Conservation (phyloP, 2,329 filamentous ascomycete species). For the Pseudogymnoascus sp. region DNA sequence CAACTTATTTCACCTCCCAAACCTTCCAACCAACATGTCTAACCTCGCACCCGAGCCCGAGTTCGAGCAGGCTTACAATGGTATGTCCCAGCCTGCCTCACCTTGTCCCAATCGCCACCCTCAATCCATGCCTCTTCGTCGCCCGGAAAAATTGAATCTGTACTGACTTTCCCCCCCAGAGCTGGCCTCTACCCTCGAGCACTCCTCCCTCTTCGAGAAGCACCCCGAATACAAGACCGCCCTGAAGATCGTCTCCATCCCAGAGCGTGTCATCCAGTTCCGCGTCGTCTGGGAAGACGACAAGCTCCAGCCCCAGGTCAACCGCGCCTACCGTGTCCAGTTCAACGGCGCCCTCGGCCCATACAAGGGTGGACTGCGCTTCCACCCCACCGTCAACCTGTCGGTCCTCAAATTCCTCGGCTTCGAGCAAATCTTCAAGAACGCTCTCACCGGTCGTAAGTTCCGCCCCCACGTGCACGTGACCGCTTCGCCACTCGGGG, state of each 20-base stretch:
- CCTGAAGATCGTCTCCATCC: constrained; percentile 78
- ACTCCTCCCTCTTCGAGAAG: constrained; percentile 86
- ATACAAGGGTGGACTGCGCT: constrained; percentile 94
- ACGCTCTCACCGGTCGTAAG: constrained; percentile 89
- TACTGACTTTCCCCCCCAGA: constrained; percentile 45
- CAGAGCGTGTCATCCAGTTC: constrained; percentile 96
- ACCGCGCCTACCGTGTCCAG: constrained; percentile 92
- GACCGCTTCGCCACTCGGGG: not conserved
- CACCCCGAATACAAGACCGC: constrained; percentile 92
- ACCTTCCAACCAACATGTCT: constrained; percentile 53
- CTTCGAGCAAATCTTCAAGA: constrained; percentile 99
- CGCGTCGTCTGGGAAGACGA: constrained; percentile 96
- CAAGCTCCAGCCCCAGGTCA: constrained; percentile 79
- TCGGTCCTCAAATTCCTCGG: constrained; percentile 91
- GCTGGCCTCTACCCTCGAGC: constrained; percentile 88
- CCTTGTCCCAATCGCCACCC: constrained; percentile 7
- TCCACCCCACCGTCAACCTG: constrained; percentile 83
- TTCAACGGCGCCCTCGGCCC: constrained; percentile 97
- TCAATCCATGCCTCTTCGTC: not conserved
- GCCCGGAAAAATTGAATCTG: not conserved
- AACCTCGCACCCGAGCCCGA: constrained; percentile 85
- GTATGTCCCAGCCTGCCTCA: constrained; percentile 41
- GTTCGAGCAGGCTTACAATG: constrained; percentile 97
- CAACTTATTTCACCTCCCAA: not conserved
- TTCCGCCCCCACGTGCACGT: constrained; percentile 26